A percentile compares a stretch with the other conserved stretches of the same genome.
Conservation (phyloP, 257 asterid species). For the Przewalskia tangutica region DNA sequence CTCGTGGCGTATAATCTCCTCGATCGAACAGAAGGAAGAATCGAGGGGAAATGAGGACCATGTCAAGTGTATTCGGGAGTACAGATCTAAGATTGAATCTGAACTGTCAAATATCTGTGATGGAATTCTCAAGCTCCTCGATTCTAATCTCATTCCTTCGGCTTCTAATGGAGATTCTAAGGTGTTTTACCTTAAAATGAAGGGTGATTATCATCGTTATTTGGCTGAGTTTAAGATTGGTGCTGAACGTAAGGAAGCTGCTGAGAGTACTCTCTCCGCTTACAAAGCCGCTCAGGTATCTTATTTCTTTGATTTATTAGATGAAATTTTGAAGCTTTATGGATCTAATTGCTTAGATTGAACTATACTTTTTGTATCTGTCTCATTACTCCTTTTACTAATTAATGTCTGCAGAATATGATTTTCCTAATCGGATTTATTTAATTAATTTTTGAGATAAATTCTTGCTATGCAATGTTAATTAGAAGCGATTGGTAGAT, state of each 20-base stretch:
- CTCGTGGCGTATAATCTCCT: constrained; percentile 23
- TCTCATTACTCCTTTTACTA: neutral
- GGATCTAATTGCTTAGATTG: neutral
- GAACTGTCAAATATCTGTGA: constrained; percentile 16
- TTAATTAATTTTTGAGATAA: neutral
- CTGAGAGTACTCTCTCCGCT: constrained; percentile 18
- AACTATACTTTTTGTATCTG: neutral
- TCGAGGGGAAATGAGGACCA: constrained; percentile 20
- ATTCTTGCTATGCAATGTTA: neutral
- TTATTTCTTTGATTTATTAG: neutral
- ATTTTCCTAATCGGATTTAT: neutral
- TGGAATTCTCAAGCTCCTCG: constrained; percentile 13
- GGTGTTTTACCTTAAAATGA: constrained; percentile 18
- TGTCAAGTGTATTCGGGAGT: constrained; percentile 10
- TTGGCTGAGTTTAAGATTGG: constrained; percentile 21
- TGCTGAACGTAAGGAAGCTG: constrained; percentile 15
- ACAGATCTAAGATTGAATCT: constrained; percentile 14
- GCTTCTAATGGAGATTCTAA: constrained; percentile 10
- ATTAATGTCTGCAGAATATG: neutral
- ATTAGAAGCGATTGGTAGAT: neutral
- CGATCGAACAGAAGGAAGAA: constrained; percentile 22
- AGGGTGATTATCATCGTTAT: constrained; percentile 20
- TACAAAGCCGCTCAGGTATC: constrained; percentile 22
- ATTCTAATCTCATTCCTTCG: constrained; percentile 7
- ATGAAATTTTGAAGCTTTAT: too few species aligned